Base-by-base conservation (phyloP, 106 monocot genomes). In the Vanilla planifolia region DNA sequence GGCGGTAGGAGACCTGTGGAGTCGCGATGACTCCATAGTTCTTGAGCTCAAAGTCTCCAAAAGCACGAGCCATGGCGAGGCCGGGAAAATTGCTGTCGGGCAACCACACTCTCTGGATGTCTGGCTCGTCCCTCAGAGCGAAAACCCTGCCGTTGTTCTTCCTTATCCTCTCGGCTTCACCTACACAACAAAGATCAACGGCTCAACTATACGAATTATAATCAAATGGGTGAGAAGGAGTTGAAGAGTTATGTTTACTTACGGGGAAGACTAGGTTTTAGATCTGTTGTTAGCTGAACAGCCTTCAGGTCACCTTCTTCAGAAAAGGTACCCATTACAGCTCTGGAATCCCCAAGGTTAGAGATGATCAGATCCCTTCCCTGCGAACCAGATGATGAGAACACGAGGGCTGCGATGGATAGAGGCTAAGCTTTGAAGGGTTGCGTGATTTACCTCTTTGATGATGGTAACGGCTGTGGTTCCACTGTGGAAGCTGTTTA, bases 261-360 rank as follows among this genome's bases (percentile, higher is more conserved):
- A 93, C 92, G 47, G 22, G 89, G 89, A 1, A 94, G 20, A 33
- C 26, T 71, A 1, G 94, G 89, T 61, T 94, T 94, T 28, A 89
- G 52, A 71, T 94, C 94, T n/a, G 80, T 86, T 4, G 94, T 94
- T 2, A 94, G 78, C 60, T 86, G 89, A 55, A 78, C 69, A 36
- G 89, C 86, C 50, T 71, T 52, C 43, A 83, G 45, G 40, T 61
- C 47, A 42, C 94, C 89, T 23, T 75, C 65, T 48, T 80, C 77
- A 2, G 72, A 67, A 8, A 73, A 43, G 0, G 89, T 83, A 3
- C 79, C 85, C 50, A 94, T 20, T 4, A 94, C 68, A 0, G 94
- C 94, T 43, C 94, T 83, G 4, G 94, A 94, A 39, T 94, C 94
- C 8, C 94, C 94, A n/a, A 94, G 75, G 58, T 94, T 94, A 25